Base-by-base conservation (phyloP, 192 early-diverging fungal species). In the Coemansia sp. region DNA sequence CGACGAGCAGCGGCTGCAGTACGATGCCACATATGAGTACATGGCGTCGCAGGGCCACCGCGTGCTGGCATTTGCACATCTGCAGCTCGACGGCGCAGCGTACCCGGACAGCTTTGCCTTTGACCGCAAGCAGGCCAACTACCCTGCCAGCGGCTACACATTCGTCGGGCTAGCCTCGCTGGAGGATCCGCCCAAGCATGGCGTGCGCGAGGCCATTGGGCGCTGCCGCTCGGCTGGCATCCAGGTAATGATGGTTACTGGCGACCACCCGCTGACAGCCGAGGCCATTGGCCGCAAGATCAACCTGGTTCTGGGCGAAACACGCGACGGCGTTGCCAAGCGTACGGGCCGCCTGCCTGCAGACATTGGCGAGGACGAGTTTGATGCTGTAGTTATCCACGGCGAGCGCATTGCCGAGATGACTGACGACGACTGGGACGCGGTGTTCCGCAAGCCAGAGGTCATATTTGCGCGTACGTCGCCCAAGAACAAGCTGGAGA, bases 171-270 rank as follows among this genome's bases (percentile, higher is more conserved):
- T 98, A 19, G 85, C 86, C 9, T 91, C 89, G n/a, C 82, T 98
- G 8, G 92, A 95, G 68, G 96, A 97, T 71, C 96, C 96, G 53
- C 96, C 96, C 64, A 95, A 95, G 73, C 95, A 95, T 69, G 96
- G 94, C 54, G 95, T 98, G n/a, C 92, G 94, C 76, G 94, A 97
- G 75, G 95, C 95, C 19, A 93, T 98, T 74, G 95, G 93, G 39
- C 87, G 88, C 40, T 95, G 94, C 70, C 90, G 93, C 57, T 80
- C 74, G 27, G 96, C 96, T 11, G 96, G 96, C 60, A 91, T 98
- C 78, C 89, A 91, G 70, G 93, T 98, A 37, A 91, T 98, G 84
- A 97, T 98, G 94, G 93, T 98, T n/a, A 98, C 96, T 34, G 95
- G 93, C 75, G 95, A 98, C 74, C 92, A 95, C 69, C 92, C 93